A percentile compares a stretch with the other conserved stretches of the same genome.
Evolutionary conservation across 345 rosid genomes (phyloP).

Genomic region (Punica granatum): DNA sequence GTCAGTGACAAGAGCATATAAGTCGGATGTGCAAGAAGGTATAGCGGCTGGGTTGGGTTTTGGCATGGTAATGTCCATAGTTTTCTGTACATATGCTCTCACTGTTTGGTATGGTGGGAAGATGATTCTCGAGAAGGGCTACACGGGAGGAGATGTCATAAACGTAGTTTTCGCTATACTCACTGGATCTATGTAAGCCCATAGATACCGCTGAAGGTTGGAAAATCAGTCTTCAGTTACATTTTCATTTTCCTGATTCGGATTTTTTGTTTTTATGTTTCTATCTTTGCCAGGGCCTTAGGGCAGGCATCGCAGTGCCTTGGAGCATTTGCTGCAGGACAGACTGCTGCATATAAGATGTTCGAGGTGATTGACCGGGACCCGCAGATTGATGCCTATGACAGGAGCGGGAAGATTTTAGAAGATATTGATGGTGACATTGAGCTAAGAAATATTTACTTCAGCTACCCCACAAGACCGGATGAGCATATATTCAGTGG

Average conservation of each 20-base stretch:
- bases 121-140: conserved; percentile 41
- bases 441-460: conserved; percentile 30
- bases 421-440: conserved; percentile 26
- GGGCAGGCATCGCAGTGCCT: conserved; percentile 41
- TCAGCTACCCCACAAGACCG: conserved; percentile 38
- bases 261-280: background rate
- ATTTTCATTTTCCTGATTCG: background rate
- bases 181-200: conserved; percentile 36
- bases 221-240: background rate
- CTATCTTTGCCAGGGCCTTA: conserved; percentile 27
- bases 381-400: conserved; percentile 31
- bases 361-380: conserved; percentile 32
- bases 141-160: conserved; percentile 31
- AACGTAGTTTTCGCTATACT: conserved; percentile 34
- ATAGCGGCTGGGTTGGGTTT: conserved; percentile 29
- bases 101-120: conserved; percentile 49
- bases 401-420: conserved; percentile 18
- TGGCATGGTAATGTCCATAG: conserved; percentile 17
- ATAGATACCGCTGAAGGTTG: background rate
- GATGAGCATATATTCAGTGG: conserved; percentile 30
- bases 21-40: conserved; percentile 31
- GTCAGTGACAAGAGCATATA: conserved; percentile 26
- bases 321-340: conserved; percentile 37
- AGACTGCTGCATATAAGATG: conserved; percentile 39
- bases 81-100: conserved; percentile 25